Conservation (phyloP, 78 protist genomes). For the Dictyostelium discoideum region DNA sequence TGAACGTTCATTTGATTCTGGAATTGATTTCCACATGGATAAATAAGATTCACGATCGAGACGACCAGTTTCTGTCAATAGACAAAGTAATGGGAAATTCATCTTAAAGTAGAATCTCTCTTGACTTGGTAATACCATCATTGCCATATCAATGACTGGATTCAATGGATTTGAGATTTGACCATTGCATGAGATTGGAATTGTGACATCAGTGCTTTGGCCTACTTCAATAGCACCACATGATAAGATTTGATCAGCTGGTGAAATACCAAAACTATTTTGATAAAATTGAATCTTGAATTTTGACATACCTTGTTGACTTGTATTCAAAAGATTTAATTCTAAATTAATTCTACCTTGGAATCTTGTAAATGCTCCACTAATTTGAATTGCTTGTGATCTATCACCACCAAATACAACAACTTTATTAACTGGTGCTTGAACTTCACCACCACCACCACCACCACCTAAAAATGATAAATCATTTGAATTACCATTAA, state of each 20-base stretch:
- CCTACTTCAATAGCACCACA: conserved; percentile 51
- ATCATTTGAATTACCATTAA: conserved; percentile 29
- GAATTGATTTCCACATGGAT: conserved; percentile 68
- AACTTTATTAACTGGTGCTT: conserved; percentile 38
- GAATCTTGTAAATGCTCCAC: conserved; percentile 72
- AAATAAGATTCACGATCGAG: conserved; percentile 65
- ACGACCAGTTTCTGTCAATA: conserved; percentile 49
- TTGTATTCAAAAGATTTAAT: conserved; percentile 39
- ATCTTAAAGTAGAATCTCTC: conserved; percentile 76
- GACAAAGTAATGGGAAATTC: conserved; percentile 43
- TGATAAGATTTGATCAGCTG: conserved; percentile 56
- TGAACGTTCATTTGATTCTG: conserved; percentile 52
- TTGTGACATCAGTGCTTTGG: conserved; percentile 31
- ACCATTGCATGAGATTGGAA: conserved; percentile 26
- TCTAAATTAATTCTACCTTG: conserved; percentile 65
- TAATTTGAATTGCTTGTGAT: conserved; percentile 51
- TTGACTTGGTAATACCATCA: conserved; percentile 64
- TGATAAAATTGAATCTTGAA: conserved; percentile 83
- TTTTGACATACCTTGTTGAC: conserved; percentile 23
- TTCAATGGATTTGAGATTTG: conserved; percentile 2
- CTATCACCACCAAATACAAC: conserved; percentile 47
- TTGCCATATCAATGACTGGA: conserved; percentile 66
- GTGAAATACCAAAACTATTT: conserved; percentile 77
- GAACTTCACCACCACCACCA: neutral
- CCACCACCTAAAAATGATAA: conserved; percentile 23